Conservation (phyloP, 495 filamentous ascomycete species). For the Extremus antarcticus region DNA sequence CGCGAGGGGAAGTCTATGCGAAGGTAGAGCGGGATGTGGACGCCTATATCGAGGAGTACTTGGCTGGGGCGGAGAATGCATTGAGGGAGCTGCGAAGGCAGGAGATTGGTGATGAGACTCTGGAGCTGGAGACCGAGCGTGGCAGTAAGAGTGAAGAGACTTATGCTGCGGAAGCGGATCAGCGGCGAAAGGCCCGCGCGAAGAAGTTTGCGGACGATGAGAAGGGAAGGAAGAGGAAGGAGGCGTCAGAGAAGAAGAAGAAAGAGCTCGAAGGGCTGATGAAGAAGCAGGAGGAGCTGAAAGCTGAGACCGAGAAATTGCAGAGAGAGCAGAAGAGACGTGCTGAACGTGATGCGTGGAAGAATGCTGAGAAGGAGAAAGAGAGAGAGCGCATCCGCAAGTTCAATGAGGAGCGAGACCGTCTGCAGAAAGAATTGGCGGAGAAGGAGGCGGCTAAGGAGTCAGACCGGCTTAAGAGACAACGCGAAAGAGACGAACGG, state of each 20-base stretch:
- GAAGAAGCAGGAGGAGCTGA: conserved; percentile 41
- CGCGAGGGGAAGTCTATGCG: conserved; percentile 72
- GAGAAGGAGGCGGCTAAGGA: conserved; percentile 11
- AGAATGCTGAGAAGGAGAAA: conserved; percentile 20
- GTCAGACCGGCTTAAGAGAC: conserved; percentile 8
- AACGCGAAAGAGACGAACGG: conserved; percentile 16
- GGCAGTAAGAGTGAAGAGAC: conserved; percentile 76
- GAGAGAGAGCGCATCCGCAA: conserved; percentile 18
- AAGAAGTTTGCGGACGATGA: conserved; percentile 53
- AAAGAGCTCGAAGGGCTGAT: conserved; percentile 50
- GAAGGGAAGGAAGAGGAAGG: conserved; percentile 48
- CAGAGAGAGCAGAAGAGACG: conserved; percentile 25
- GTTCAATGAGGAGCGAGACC: conserved; percentile 22
- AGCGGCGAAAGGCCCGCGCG: conserved; percentile 53
- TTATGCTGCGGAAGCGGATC: conserved; percentile 62
- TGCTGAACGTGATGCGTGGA: conserved; percentile 23
- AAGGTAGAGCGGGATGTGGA: conserved; percentile 58
- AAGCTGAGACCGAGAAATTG: conserved; percentile 15
- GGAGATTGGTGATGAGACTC: conserved; percentile 66
- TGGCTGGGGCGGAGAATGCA: conserved; percentile 50
- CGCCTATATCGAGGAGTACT: conserved; percentile 51
- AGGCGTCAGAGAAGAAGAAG: conserved; percentile 49
- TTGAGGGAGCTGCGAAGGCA: conserved; percentile 57
- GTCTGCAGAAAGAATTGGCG: conserved; percentile 20
- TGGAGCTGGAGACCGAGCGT: conserved; percentile 52